Percentiles rank a stretch among this genome's conserved stretches.
Evolutionary conservation across 2,329 filamentous ascomycete genomes (phyloP).

Genomic region (Calonectria pseudoturangicola): DNA sequence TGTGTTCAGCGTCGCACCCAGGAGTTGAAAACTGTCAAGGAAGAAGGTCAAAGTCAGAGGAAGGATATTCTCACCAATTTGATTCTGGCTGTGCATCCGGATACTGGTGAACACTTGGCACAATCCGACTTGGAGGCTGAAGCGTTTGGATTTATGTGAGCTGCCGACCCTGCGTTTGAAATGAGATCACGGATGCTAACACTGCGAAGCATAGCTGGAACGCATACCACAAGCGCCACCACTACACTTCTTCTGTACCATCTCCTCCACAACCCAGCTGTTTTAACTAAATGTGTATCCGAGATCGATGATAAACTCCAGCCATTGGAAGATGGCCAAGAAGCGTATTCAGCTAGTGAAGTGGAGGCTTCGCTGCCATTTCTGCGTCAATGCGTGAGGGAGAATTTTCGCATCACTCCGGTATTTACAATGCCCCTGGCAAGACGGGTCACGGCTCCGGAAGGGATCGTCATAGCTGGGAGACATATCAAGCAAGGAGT

Average conservation of each 20-base stretch:
- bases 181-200: background rate
- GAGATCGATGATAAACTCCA: constrained; percentile 39
- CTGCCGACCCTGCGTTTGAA: background rate
- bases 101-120: constrained; percentile 35
- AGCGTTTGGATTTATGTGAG: constrained; percentile 44
- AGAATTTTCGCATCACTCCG: constrained; percentile 43
- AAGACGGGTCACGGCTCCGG: constrained; percentile 32
- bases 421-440: constrained; percentile 44
- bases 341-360: constrained; percentile 29
- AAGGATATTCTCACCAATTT: constrained; percentile 42
- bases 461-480: constrained; percentile 30
- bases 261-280: constrained; percentile 34
- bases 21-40: constrained; percentile 20
- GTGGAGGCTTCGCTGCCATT: constrained; percentile 38
- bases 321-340: constrained; percentile 21
- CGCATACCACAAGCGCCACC: constrained; percentile 42
- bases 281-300: constrained; percentile 28
- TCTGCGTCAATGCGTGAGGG: constrained; percentile 39
- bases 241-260: constrained; percentile 41
- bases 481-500: constrained; percentile 41
- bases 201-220: constrained; percentile 36
- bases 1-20: constrained; percentile 37
- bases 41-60: constrained; percentile 22
- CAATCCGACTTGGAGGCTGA: constrained; percentile 40
- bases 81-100: constrained; percentile 39